Evolutionary conservation across 192 early-diverging fungal species (phyloP), one percentile per base, ranked within the genome.

Genomic region (Gonapodya prolifera): DNA sequence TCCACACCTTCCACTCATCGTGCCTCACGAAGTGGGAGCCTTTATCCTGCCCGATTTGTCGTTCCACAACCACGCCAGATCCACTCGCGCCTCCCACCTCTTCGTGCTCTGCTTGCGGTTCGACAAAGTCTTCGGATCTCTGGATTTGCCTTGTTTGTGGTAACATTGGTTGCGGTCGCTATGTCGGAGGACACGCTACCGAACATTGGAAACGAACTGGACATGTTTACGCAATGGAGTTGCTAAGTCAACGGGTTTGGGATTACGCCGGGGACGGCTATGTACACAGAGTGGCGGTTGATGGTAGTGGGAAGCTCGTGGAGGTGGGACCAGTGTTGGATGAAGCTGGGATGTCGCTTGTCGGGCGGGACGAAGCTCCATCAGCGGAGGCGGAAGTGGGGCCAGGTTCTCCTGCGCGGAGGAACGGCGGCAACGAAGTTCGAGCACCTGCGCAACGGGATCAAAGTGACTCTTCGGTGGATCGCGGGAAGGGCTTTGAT

Each of bases 141-240:
- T 99, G 97, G 97, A 97, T 98, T 35, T 99, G 97, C 78, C 84
- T 99, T 69, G 91, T 99, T 33, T 99, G 97, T 82, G 96, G 95
- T 0, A 91, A 94, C 75, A 90, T 99, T 34, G 97, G 97, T 0
- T 99, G 97, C 81, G 97, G 97, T 2, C 84, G 97, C 69, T 99
- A 99, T 80, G 89, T 92, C 69, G 87, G 88, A 28, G 94, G 87
- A 28, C 96, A 98, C 79, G 97, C 97, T 0, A 91, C 94, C 70
- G 84, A 85, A 34, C 97, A 99, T 80, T 99, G 93, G 80, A 84
- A 81, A 69, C 88, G 89, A 34, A 96, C 95, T 1, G 81, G 85
- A 32, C 97, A 99, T 80, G 82, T 93, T 1, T 99, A 95, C 81
- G 87, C 95, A 23, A 82, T 99, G 78, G 96, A 99, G 80, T 85